Conservation (phyloP, 345 rosid genomes). For the Eucalyptus curtisii region DNA sequence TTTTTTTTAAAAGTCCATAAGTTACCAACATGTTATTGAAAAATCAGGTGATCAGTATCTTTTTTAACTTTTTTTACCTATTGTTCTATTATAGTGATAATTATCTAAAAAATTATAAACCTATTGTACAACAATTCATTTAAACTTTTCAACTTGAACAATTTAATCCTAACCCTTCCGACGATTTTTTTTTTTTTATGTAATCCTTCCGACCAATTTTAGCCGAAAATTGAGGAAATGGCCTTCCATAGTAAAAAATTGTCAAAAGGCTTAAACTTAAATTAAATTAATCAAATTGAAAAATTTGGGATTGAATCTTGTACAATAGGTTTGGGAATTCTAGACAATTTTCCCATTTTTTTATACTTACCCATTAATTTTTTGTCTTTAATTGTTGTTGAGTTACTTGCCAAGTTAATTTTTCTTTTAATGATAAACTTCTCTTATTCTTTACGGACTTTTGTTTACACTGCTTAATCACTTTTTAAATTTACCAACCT, state of each 20-base stretch:
- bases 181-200: neutral
- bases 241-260: neutral
- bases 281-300: neutral
- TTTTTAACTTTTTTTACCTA: too few relatives aligned
- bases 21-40: neutral
- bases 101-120: neutral
- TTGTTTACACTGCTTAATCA: neutral
- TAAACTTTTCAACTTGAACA: too few relatives aligned
- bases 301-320: too few relatives aligned
- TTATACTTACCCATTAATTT: neutral
- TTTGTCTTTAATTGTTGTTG: too few relatives aligned
- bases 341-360: neutral
- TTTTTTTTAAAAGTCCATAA: neutral
- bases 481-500: too few relatives aligned
- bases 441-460: too few relatives aligned
- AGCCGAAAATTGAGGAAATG: rapidly evolving
- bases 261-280: neutral
- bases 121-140: too few relatives aligned
- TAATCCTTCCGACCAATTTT: neutral
- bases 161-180: neutral
- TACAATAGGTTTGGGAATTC: neutral
- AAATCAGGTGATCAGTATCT: neutral
- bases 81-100: too few relatives aligned
- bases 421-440: neutral
- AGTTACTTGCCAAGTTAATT: neutral